Base-by-base conservation (phyloP, 352 stramenopile genomes). In the Globisporangium radiosum region DNA sequence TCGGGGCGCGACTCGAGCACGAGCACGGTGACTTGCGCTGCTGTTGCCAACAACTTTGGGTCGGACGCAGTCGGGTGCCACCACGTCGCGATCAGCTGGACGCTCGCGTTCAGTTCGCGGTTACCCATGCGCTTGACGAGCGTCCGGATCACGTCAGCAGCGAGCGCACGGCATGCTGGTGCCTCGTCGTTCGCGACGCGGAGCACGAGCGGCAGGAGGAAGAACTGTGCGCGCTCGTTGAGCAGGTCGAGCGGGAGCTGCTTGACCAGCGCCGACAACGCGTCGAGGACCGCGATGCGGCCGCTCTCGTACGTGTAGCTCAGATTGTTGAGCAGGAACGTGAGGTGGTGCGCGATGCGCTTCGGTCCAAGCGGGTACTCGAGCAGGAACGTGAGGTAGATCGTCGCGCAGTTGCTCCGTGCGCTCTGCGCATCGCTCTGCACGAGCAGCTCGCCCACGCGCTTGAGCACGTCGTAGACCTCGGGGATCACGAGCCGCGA, bases 381-480 rank as follows among this genome's bases (percentile, higher is more conserved):
- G 47, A 99, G 69, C 52, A 99, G 78, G 66, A 98, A 99, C 7
- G 75, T 86, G 62, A 90, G 78, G 56, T 88, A 94, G 66, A 96
- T 92, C 0, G 68, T 74, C 25, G 71, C 78, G 63, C 79, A 96
- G 68, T 87, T 87, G 40, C 83, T 51, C 38, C 95, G 88, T 33
- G 97, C 83, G 25, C 81, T 88, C 52, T 83, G 71, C 14, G 93
- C 90, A 48, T 97, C 88, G 63, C 88, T 98, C 60, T 96, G 90
- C 51, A 98, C 93, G 19, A 97, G 77, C 53, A 98, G 78, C 72
- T 98, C 90, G 7, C 96, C 86, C 25, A 98, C 82, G 53, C 85
- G 88, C 50, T 98, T 83, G 78, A 98, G 97, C 13, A 98, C 77
- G 66, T 99, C 96, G 71, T 98, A 99, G 58, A 98, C 86, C 66